These are phyloP conservation scores for Graphilbum ipis-grandicollis DNA, from an alignment of 2,329 filamentous ascomycete species.

Conservation along the genomic window DNA sequence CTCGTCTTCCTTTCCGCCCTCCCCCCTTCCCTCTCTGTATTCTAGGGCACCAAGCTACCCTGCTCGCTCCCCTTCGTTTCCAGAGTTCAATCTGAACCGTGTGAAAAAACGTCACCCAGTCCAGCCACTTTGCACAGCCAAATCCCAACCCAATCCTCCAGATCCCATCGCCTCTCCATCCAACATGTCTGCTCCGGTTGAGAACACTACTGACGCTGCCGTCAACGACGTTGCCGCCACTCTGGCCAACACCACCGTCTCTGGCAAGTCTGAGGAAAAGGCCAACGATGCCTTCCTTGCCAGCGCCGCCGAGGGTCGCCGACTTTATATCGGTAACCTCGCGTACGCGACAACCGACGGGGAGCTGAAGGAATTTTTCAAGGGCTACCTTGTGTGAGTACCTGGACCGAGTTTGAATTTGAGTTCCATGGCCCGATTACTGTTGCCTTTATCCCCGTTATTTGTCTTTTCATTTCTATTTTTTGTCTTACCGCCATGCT, in stretches of 20 bases:
- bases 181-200: slow-evolving; percentile 74
- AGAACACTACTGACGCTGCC: slow-evolving; percentile 43
- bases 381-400: slow-evolving; percentile 96
- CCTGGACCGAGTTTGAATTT: too few species aligned
- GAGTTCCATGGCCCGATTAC: too few species aligned
- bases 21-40: slow-evolving; percentile 17
- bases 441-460: too few species aligned
- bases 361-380: slow-evolving; percentile 99
- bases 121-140: slow-evolving; percentile 3
- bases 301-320: slow-evolving; percentile 95
- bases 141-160: slow-evolving; percentile 3
- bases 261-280: slow-evolving; percentile 35
- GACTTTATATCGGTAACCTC: slow-evolving; percentile 99
- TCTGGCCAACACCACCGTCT: slow-evolving; percentile 58
- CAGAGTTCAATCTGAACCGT: slow-evolving; percentile 46
- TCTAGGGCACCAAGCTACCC: slow-evolving; percentile 90
- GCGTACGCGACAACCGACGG: slow-evolving; percentile 99
- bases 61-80: slow-evolving; percentile 50
- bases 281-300: slow-evolving; percentile 84
- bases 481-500: too few species aligned
- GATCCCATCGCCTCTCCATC: slow-evolving; percentile 20
- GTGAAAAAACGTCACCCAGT: slow-evolving; percentile 21
- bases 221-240: slow-evolving; percentile 62
- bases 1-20: slow-evolving; percentile 3
- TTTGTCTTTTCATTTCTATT: too few species aligned